Percentiles rank a stretch among this genome's conserved stretches.
Conservation (phyloP, 306 rosid species). For the Comarum palustre region DNA sequence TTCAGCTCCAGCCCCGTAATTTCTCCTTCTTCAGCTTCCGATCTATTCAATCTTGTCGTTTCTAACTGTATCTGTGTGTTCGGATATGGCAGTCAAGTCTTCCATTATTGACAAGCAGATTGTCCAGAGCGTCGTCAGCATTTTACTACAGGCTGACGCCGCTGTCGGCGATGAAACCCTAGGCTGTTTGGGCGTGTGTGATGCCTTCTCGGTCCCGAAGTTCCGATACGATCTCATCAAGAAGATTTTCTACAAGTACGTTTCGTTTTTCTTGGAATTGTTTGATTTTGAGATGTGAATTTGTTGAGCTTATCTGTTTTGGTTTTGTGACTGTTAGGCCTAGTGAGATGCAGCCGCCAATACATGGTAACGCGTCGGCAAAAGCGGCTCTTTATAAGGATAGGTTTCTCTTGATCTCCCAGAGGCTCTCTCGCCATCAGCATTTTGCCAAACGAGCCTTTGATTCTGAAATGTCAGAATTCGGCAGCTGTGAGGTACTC, state of each 20-base stretch:
- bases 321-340: slow-evolving; percentile 35
- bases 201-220: slow-evolving; percentile 58
- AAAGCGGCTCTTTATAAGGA: slow-evolving; percentile 69
- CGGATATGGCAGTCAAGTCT: slow-evolving; percentile 59
- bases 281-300: background rate
- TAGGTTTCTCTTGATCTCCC: slow-evolving; percentile 65
- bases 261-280: background rate
- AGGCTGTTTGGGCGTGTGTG: slow-evolving; percentile 39
- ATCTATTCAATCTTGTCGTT: background rate
- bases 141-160: slow-evolving; percentile 47
- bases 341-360: slow-evolving; percentile 44
- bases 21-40: background rate
- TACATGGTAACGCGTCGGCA: slow-evolving; percentile 78
- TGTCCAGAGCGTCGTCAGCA: slow-evolving; percentile 50
- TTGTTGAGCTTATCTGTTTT: background rate
- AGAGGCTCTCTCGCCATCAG: slow-evolving; percentile 81
- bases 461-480: slow-evolving; percentile 55
- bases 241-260: slow-evolving; percentile 65
- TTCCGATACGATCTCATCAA: slow-evolving; percentile 61
- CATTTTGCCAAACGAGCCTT: slow-evolving; percentile 83
- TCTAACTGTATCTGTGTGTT: background rate
- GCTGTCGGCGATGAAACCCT: slow-evolving; percentile 28
- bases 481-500: slow-evolving; percentile 85
- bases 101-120: slow-evolving; percentile 58
- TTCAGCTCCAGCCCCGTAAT: slow-evolving; percentile 52